Percentiles rank a stretch among this genome's conserved stretches.
Conservation (phyloP, 805 yeast species). For the Ogataea nonfermentans region DNA sequence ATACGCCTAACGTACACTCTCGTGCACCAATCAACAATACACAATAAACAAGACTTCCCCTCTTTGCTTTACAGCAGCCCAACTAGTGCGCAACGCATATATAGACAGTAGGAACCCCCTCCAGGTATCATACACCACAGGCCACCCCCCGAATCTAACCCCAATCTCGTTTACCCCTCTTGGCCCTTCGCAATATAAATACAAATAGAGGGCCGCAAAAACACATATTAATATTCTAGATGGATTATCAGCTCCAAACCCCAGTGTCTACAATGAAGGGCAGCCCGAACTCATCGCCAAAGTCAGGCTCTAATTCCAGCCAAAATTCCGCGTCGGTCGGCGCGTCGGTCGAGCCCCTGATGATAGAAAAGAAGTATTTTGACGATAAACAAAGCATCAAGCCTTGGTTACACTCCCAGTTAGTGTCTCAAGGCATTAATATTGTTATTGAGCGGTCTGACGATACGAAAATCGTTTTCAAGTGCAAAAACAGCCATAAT, state of each 20-base stretch:
- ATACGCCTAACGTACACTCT: neutral
- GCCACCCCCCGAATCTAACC: conserved; percentile 12
- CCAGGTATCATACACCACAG: conserved; percentile 3
- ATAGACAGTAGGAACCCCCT: neutral
- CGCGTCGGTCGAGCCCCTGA: conserved; percentile 9
- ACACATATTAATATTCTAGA: too few relatives aligned
- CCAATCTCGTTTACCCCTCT: conserved; percentile 10
- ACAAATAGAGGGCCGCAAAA: conserved; percentile 2
- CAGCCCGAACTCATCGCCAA: conserved; percentile 1
- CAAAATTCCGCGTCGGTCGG: neutral
- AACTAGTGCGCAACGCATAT: neutral
- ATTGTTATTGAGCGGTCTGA: conserved; percentile 65
- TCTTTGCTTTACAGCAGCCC: conserved; percentile 1
- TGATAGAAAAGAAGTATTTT: conserved; percentile 31
- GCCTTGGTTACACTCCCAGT: conserved; percentile 57
- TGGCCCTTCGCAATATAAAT: conserved; percentile 3
- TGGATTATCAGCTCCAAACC: conserved; percentile 20
- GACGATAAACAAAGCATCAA: conserved; percentile 49
- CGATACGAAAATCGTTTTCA: conserved; percentile 57
- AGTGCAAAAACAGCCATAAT: conserved; percentile 47
- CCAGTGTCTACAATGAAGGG: conserved; percentile 14
- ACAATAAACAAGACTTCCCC: conserved; percentile 1
- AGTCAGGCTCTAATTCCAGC: neutral
- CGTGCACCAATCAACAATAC: conserved; percentile 7
- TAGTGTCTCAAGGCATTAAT: conserved; percentile 47